A percentile compares a stretch with the other conserved stretches of the same genome.
Conservation (phyloP, 192 early-diverging fungal genomes). For the Coemansia sp. region DNA sequence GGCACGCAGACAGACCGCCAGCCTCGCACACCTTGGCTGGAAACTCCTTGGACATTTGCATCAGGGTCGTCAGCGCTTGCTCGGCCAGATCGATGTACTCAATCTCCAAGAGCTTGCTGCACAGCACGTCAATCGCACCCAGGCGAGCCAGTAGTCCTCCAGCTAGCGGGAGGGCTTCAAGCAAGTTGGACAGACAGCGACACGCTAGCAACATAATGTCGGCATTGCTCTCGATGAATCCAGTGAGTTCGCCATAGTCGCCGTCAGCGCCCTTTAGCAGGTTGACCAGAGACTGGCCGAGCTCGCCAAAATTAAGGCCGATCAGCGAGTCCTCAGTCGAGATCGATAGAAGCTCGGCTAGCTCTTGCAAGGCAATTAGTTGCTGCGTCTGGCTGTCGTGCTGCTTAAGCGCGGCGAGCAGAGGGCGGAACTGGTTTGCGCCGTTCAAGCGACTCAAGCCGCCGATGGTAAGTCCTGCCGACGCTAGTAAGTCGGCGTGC, state of each 20-base stretch:
- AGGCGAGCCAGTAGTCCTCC: conserved; percentile 66
- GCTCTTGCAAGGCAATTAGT: conserved; percentile 85
- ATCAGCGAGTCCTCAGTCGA: conserved; percentile 72
- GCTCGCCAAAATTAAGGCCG: conserved; percentile 70
- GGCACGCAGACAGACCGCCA: conserved; percentile 76
- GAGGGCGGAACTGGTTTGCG: conserved; percentile 59
- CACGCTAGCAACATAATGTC: conserved; percentile 89
- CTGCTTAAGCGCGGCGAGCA: conserved; percentile 62
- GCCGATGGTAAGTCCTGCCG: conserved; percentile 17
- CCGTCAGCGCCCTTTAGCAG: conserved; percentile 59
- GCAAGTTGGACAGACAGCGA: conserved; percentile 87
- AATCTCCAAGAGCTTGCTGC: conserved; percentile 79
- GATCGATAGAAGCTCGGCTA: conserved; percentile 76
- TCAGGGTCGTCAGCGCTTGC: conserved; percentile 75
- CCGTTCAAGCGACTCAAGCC: conserved; percentile 17
- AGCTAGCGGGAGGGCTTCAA: conserved; percentile 83
- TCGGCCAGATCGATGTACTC: conserved; percentile 95
- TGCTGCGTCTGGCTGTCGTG: conserved; percentile 67
- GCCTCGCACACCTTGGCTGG: conserved; percentile 40
- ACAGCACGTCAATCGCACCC: conserved; percentile 71
- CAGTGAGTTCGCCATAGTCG: conserved; percentile 34
- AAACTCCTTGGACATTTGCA: conserved; percentile 63
- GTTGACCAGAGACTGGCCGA: conserved; percentile 67
- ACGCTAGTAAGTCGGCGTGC: background rate
- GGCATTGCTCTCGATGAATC: conserved; percentile 46